A percentile compares a stretch with the other conserved stretches of the same genome.
Evolutionary conservation across 2,329 filamentous ascomycete species (phyloP).

Genomic region (Diplodia seriata): DNA sequence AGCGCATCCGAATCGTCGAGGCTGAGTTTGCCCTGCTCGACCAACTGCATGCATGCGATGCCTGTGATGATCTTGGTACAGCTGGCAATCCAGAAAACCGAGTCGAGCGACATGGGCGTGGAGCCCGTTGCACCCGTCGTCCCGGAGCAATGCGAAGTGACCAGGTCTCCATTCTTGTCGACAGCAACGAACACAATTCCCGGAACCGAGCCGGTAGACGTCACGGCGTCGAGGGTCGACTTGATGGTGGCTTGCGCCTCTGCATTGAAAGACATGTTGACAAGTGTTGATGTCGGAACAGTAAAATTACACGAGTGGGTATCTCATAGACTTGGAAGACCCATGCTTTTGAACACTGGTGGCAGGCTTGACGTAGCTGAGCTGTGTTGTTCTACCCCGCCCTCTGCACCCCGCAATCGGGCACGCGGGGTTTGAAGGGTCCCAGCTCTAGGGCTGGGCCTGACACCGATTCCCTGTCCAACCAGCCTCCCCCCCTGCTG

Average conservation of each 20-base stretch:
- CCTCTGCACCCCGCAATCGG: constrained; percentile 14
- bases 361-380: background rate
- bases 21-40: constrained; percentile 46
- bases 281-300: background rate
- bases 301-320: background rate
- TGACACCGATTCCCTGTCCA: background rate
- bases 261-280: constrained; percentile 43
- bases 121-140: constrained; percentile 48
- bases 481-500: constrained; percentile 1
- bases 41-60: constrained; percentile 46
- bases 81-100: constrained; percentile 65
- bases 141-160: constrained; percentile 53
- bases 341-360: constrained; percentile 11
- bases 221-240: constrained; percentile 44
- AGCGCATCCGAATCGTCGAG: constrained; percentile 46
- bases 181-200: constrained; percentile 56
- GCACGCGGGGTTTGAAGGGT: constrained; percentile 7
- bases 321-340: background rate
- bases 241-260: constrained; percentile 46
- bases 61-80: constrained; percentile 54
- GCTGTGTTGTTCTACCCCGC: constrained; percentile 6
- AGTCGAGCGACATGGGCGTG: constrained; percentile 62
- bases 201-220: constrained; percentile 43
- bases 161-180: constrained; percentile 52
- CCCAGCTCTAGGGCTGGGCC: constrained; percentile 13